These are phyloP conservation scores for Plasmodium coatneyi DNA, from an alignment of 169 alveolate genomes.

Conservation along the genomic window DNA sequence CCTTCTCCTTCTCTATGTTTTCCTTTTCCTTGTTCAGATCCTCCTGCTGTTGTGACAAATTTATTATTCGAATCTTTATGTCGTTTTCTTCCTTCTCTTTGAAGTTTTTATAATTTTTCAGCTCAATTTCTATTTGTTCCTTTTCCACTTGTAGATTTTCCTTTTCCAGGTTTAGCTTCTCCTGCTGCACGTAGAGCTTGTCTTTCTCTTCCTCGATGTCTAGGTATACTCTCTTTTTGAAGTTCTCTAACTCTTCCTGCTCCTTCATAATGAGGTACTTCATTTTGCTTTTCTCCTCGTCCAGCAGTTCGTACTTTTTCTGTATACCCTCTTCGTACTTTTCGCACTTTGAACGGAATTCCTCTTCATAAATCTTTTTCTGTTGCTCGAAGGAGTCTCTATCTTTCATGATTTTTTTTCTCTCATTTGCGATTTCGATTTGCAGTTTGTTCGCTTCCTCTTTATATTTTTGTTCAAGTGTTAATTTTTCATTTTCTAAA, in stretches of 20 bases:
- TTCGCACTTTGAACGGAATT: conserved; percentile 61
- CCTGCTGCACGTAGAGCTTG: conserved; percentile 61
- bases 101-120: conserved; percentile 67
- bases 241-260: conserved; percentile 72
- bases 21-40: conserved; percentile 71
- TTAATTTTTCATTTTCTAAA: conserved; percentile 48
- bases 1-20: conserved; percentile 60
- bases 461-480: conserved; percentile 26
- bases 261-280: conserved; percentile 63
- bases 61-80: conserved; percentile 56
- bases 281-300: conserved; percentile 65
- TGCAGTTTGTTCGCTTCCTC: conserved; percentile 41
- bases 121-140: conserved; percentile 71
- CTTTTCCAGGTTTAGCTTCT: conserved; percentile 61
- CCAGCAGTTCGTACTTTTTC: conserved; percentile 43
- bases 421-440: conserved; percentile 48
- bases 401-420: conserved; percentile 37
- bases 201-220: conserved; percentile 75
- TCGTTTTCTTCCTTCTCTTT: conserved; percentile 74
- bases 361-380: conserved; percentile 64
- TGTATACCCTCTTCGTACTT: conserved; percentile 64
- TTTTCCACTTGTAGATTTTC: conserved; percentile 72
- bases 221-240: conserved; percentile 29
- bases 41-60: conserved; percentile 71
- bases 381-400: conserved; percentile 67